Evolutionary conservation across 2,329 filamentous ascomycete genomes (phyloP).

Genomic region (Colletotrichum costaricense): DNA sequence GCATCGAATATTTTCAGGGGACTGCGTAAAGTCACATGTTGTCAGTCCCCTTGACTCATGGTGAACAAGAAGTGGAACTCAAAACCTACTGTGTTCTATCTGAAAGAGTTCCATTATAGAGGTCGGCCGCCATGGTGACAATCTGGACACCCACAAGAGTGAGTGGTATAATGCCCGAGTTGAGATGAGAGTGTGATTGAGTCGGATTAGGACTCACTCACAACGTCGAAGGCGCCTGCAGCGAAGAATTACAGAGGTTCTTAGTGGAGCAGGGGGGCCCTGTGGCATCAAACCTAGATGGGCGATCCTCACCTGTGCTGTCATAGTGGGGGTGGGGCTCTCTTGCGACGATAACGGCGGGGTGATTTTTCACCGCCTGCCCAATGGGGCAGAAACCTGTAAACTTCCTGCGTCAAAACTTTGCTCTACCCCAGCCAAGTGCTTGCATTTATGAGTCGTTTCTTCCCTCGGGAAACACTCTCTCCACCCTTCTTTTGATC

Average conservation of each 20-base stretch:
- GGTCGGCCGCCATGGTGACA: slow-evolving; percentile 22
- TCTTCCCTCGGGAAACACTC: slow-evolving; percentile 17
- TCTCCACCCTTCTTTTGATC: slow-evolving; percentile 1
- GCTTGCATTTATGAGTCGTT: slow-evolving; percentile 28
- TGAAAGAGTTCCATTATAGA: slow-evolving; percentile 30
- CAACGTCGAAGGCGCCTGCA: background rate
- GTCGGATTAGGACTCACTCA: background rate
- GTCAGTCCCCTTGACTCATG: background rate
- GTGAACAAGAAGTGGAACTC: background rate
- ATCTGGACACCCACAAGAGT: background rate
- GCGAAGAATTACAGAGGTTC: slow-evolving; percentile 23
- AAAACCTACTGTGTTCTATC: slow-evolving; percentile 27
- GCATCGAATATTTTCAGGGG: slow-evolving; percentile 70
- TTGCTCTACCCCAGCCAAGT: slow-evolving; percentile 19
- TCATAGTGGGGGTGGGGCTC: slow-evolving; percentile 33
- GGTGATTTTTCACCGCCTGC: slow-evolving; percentile 6
- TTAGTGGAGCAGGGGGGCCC: slow-evolving; percentile 26
- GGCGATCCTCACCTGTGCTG: slow-evolving; percentile 2
- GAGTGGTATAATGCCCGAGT: background rate
- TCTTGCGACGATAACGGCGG: slow-evolving; percentile 27
- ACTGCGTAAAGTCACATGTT: slow-evolving; percentile 47
- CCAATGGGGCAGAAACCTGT: background rate
- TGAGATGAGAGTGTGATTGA: background rate
- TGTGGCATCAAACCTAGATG: slow-evolving; percentile 13
- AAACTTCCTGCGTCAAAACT: slow-evolving; percentile 29